phyloP scores from a whole-genome alignment of 2,329 filamentous ascomycete species.

The Xylaria sp. region DNA sequence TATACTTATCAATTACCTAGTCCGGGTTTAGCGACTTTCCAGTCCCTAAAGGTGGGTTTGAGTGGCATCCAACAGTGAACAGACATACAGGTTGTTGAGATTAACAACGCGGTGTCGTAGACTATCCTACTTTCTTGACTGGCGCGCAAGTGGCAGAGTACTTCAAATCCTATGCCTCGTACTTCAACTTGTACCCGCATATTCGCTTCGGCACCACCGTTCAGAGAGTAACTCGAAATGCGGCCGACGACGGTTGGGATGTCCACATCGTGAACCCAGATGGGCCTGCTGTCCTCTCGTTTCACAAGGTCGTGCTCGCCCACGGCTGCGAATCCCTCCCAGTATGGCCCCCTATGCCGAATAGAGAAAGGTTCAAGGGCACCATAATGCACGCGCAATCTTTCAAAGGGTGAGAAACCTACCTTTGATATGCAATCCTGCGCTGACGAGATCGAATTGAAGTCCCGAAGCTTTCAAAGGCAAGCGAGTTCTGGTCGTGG shows the following conservation, averaged over 20 bases:
- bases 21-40: slow-evolving; percentile 42
- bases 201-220: slow-evolving; percentile 38
- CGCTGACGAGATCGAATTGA: background rate
- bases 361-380: slow-evolving; percentile 38
- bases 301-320: slow-evolving; percentile 42
- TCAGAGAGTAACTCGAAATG: slow-evolving; percentile 36
- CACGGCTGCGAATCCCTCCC: slow-evolving; percentile 37
- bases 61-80: background rate
- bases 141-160: slow-evolving; percentile 33
- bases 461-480: slow-evolving; percentile 34
- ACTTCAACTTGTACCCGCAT: slow-evolving; percentile 38
- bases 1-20: slow-evolving; percentile 19
- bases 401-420: slow-evolving; percentile 36
- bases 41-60: slow-evolving; percentile 36
- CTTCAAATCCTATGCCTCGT: slow-evolving; percentile 38
- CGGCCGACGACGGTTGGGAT: slow-evolving; percentile 36
- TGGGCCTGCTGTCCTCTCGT: slow-evolving; percentile 29
- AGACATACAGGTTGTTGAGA: background rate
- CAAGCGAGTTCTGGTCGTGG: slow-evolving; percentile 40
- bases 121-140: slow-evolving; percentile 34
- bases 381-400: slow-evolving; percentile 41
- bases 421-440: background rate
- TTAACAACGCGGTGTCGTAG: slow-evolving; percentile 16
- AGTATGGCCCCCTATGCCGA: slow-evolving; percentile 37
- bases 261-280: slow-evolving; percentile 35